Base-by-base conservation (phyloP, 148 eudicot species). In the Bassia scoparia region DNA sequence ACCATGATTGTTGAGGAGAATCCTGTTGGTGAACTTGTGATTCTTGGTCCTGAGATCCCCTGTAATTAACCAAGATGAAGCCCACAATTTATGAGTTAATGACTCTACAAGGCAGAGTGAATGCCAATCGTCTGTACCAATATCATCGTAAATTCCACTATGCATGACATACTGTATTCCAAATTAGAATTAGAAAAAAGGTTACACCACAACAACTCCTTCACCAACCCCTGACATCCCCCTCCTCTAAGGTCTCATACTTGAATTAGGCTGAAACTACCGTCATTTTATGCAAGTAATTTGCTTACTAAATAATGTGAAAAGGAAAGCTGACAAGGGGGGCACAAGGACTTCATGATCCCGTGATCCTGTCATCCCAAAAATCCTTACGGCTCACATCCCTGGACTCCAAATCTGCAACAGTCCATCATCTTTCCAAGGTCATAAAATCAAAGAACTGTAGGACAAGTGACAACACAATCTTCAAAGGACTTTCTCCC, bases 11-110 rank as follows among this genome's bases (percentile, higher is more conserved):
- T 43, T 81, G 76, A 31, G 95, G 68, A 54, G 77, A 76, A 72
- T 86, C 91, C 58, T 89, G 87, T 26, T 90, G 83, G 4, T 78
- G 86, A 74, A 90, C 68, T 78, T 87, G 89, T 80, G 82, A 79
- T 78, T 85, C 85, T 81, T 87, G 96, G 79, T 88, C 93, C 73
- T 86, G 97, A 70, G 91, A 92, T 74, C 89, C 91, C 98, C 98
- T 93, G 78, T 41, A 72, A 49, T 15, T n/a, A 67, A 67, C 41
- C 48, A 72, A 52, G 31, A 64, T 41, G 38, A 70, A 54, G 24
- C 43, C 44, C n/a, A 46, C 64, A 52, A 61, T 50, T n/a, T 34
- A 35, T 1, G 21, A 62, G 1, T 50, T n/a, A 62, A 35, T 1
- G 21, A 62, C 5, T 62, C 16, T 27, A 0, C 46, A 62, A 20